phyloP scores from a whole-genome alignment of 495 filamentous ascomycete genomes.

The Chaetomium fimeti region DNA sequence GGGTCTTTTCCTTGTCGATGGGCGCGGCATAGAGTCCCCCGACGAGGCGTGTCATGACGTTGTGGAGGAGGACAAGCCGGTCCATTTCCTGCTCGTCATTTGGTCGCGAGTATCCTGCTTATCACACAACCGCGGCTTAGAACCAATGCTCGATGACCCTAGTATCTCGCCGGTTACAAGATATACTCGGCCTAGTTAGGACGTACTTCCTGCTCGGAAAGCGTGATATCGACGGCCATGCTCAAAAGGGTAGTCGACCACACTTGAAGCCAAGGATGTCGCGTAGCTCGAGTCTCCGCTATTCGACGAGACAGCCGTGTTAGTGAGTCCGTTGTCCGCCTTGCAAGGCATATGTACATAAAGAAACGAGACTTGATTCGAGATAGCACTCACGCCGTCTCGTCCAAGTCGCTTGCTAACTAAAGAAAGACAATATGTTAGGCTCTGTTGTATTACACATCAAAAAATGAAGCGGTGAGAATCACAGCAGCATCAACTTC shows the following conservation, averaged over 20 bases:
- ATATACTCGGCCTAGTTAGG: not conserved
- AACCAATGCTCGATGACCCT: not conserved
- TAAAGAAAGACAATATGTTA: not conserved
- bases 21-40: constrained; percentile 22
- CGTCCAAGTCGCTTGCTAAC: not conserved
- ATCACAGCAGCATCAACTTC: constrained; percentile 7
- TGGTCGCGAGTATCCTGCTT: constrained; percentile 28
- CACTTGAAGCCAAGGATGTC: constrained; percentile 32
- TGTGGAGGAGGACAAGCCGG: constrained; percentile 19
- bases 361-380: not conserved
- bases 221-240: constrained; percentile 37
- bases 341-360: not conserved
- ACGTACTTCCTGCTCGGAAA: constrained; percentile 27
- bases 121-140: not conserved
- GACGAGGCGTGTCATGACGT: constrained; percentile 19
- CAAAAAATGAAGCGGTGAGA: not conserved
- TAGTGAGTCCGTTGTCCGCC: not conserved
- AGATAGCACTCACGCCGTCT: not conserved
- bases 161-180: not conserved
- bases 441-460: not conserved
- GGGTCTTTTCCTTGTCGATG: constrained; percentile 18
- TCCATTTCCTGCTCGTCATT: constrained; percentile 32
- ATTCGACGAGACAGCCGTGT: not conserved
- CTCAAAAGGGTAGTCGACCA: constrained; percentile 31
- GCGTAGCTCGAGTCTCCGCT: constrained; percentile 15